Conservation (phyloP, 192 early-diverging fungal genomes). For the Thoreauomyces humboldtii region DNA sequence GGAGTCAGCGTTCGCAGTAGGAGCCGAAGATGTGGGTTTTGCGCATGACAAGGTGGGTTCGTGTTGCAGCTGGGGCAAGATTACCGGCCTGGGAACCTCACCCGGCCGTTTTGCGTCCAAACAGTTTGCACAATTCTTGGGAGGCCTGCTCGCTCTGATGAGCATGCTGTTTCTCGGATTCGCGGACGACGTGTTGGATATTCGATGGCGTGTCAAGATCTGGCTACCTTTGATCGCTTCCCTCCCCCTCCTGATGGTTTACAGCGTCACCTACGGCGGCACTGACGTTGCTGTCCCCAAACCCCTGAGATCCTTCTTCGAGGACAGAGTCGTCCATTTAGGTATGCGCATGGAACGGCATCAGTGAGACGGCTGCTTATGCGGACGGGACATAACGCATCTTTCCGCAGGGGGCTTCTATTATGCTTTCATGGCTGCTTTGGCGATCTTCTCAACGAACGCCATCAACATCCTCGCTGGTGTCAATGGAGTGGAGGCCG, state of each 20-base stretch:
- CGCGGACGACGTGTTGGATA: constrained; percentile 95
- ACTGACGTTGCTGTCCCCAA: constrained; percentile 85
- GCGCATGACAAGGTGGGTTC: constrained; percentile 65
- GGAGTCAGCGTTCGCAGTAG: constrained; percentile 9
- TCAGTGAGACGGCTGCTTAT: background rate
- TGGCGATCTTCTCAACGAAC: constrained; percentile 94
- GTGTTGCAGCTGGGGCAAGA: background rate
- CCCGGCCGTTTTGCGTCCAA: background rate
- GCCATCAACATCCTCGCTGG: constrained; percentile 98
- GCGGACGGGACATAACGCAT: background rate
- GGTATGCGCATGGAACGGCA: constrained; percentile 48
- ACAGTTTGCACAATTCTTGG: constrained; percentile 87
- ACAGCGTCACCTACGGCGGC: constrained; percentile 84
- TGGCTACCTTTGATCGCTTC: constrained; percentile 89
- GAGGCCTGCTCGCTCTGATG: constrained; percentile 85
- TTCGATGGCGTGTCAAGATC: constrained; percentile 95
- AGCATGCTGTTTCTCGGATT: constrained; percentile 98
- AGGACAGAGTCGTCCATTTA: constrained; percentile 68
- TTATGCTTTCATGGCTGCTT: constrained; percentile 87
- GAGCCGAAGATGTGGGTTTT: constrained; percentile 37
- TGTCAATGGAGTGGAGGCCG: constrained; percentile 95
- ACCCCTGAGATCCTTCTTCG: constrained; percentile 71
- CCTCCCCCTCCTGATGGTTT: constrained; percentile 90
- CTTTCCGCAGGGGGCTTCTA: constrained; percentile 67
- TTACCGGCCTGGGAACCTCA: background rate